Base-by-base conservation (phyloP, 345 rosid genomes). In the Bruguiera sexangula region DNA sequence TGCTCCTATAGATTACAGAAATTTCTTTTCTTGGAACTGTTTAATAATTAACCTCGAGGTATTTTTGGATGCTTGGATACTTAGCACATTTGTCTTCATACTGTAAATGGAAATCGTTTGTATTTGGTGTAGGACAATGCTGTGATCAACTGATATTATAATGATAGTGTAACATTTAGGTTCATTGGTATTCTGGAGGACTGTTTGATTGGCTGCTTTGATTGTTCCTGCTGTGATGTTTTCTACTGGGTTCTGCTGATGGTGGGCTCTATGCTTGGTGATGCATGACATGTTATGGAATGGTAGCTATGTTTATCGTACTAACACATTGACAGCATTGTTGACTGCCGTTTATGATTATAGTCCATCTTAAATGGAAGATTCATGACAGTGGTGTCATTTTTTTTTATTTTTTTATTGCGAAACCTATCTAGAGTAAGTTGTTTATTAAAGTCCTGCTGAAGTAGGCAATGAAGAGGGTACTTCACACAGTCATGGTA, bases 381-480 rank as follows among this genome's bases (percentile, higher is more conserved):
- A 50, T 66, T 53, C 32, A n/a, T 55, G 48, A 64, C 19, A 18
- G 13, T 43, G 50, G 16, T 13, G 5, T 43, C 16, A 11, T 2
- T 15, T 43, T 43, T 37, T 2, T 20, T 10, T n/a, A n/a, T 31
- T n/a, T 19, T 6, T 53, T 9, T 32, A 26, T 27, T 63, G 37
- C 26, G 8, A 18, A 69, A 18, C 29, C 43, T 61, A 24, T 9
- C 32, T 34, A 16, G 43, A 43, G 34, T 21, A 36, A 16, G 7
- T 10, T 70, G 46, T 32, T 53, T 6, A 55, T 53, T 62, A 0
- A 16, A 29, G 10, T 54, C 20, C 26, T 52, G 60, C 52, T 32
- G 20, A 69, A 62, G 55, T 52, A 16, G 67, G 66, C 18, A 26
- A 32, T 54, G 68, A 63, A 29, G 39, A 37, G 27, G 34, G 37